These are phyloP conservation scores for Debaryomyces robertsiae DNA, from an alignment of 1,139 yeast species.

Conservation along the genomic window DNA sequence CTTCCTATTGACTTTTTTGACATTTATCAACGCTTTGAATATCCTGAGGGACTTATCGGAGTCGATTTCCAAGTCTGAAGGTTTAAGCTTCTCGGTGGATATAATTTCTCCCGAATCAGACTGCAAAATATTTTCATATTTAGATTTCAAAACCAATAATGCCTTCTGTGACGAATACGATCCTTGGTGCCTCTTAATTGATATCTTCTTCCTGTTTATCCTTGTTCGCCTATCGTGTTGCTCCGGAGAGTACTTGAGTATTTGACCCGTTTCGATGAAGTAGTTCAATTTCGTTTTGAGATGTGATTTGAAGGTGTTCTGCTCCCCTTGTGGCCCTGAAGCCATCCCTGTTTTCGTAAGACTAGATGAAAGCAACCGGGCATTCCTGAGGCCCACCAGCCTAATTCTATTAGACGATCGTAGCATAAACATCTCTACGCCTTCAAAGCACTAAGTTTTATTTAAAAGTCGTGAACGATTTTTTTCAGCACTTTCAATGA, in stretches of 20 bases:
- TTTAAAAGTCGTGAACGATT: not conserved
- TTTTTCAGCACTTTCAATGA: constrained; percentile 3
- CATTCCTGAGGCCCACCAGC: not conserved
- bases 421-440: constrained; percentile 4
- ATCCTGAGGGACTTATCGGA: constrained; percentile 27
- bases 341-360: not conserved
- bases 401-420: constrained; percentile 1
- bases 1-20: constrained; percentile 27
- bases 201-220: constrained; percentile 6
- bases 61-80: constrained; percentile 27
- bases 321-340: not conserved
- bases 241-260: constrained; percentile 21
- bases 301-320: constrained; percentile 10
- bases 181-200: constrained; percentile 2
- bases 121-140: constrained; percentile 20
- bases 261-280: constrained; percentile 33
- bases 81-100: constrained; percentile 19
- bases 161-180: constrained; percentile 27
- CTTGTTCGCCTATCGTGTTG: constrained; percentile 17
- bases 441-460: not conserved
- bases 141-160: constrained; percentile 20
- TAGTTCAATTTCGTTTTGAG: constrained; percentile 30
- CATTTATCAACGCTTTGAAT: constrained; percentile 32
- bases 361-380: not conserved
- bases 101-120: constrained; percentile 23